These are phyloP conservation scores for Pulveroboletus ravenelii DNA, from an alignment of 768 basidiomycete genomes.

Conservation along the genomic window DNA sequence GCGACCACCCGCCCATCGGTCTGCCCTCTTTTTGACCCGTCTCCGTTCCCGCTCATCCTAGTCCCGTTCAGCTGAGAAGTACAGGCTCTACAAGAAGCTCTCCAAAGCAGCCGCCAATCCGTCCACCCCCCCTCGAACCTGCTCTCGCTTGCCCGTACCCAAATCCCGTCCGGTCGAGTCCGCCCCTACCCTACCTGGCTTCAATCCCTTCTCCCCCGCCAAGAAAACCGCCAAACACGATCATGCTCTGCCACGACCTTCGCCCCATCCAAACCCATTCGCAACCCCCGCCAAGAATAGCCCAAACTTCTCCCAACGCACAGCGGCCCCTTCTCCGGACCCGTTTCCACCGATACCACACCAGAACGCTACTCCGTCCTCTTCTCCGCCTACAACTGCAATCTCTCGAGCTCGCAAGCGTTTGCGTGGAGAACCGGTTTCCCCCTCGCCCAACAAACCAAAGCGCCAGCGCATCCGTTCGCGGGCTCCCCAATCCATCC, in stretches of 20 bases:
- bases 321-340: conserved; percentile 35
- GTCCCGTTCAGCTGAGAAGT: conserved; percentile 61
- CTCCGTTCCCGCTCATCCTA: conserved; percentile 10
- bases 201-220: conserved; percentile 77
- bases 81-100: conserved; percentile 77
- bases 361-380: conserved; percentile 1
- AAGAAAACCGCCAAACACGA: conserved; percentile 40
- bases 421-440: conserved; percentile 76
- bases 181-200: conserved; percentile 49
- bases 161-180: conserved; percentile 49
- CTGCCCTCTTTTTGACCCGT: conserved; percentile 21
- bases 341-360: conserved; percentile 35
- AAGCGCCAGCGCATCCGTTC: conserved; percentile 59
- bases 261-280: conserved; percentile 38
- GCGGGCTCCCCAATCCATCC: conserved; percentile 37
- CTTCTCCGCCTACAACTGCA: conserved; percentile 35
- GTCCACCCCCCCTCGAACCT: conserved; percentile 32
- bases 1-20: conserved; percentile 59
- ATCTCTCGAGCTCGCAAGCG: conserved; percentile 73
- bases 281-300: conserved; percentile 40
- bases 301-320: conserved; percentile 19
- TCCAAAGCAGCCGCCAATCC: conserved; percentile 43
- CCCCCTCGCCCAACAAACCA: conserved; percentile 75
- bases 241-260: conserved; percentile 6
- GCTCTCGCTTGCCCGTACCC: conserved; percentile 34